Conservation (phyloP, 2,329 filamentous ascomycete genomes). For the Bertia moriformis region DNA sequence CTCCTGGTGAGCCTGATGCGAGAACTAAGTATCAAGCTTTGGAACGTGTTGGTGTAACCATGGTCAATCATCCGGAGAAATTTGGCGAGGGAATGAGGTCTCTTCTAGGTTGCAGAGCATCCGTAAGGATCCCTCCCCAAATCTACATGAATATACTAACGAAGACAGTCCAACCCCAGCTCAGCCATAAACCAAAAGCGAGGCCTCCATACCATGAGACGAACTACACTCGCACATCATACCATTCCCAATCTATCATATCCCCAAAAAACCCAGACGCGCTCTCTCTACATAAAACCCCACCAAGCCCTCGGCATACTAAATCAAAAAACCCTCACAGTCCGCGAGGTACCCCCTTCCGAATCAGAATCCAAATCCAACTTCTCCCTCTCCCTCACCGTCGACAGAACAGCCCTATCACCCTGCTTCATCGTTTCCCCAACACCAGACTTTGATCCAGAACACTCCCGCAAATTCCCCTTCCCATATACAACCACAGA, state of each 20-base stretch:
- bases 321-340: constrained; percentile 28
- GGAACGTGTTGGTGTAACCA: constrained; percentile 48
- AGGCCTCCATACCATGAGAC: constrained; percentile 29
- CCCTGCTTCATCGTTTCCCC: constrained; percentile 52
- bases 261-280: constrained; percentile 26
- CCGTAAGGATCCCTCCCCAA: neutral
- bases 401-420: constrained; percentile 46
- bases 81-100: constrained; percentile 56
- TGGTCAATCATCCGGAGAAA: constrained; percentile 64
- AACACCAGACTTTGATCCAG: constrained; percentile 22
- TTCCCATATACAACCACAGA: constrained; percentile 35
- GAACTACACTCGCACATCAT: too few relatives aligned
- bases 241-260: too few relatives aligned
- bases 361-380: constrained; percentile 19
- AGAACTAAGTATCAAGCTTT: constrained; percentile 53
- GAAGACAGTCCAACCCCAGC: constrained; percentile 10
- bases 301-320: constrained; percentile 40
- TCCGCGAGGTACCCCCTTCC: constrained; percentile 18
- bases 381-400: constrained; percentile 44
- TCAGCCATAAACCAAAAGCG: constrained; percentile 28
- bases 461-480: constrained; percentile 36
- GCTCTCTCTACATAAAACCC: constrained; percentile 38
- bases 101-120: constrained; percentile 31
- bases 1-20: constrained; percentile 50
- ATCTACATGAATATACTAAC: constrained; percentile 19